Conservation (phyloP, 2,329 filamentous ascomycete species). For the Exophiala sideris region DNA sequence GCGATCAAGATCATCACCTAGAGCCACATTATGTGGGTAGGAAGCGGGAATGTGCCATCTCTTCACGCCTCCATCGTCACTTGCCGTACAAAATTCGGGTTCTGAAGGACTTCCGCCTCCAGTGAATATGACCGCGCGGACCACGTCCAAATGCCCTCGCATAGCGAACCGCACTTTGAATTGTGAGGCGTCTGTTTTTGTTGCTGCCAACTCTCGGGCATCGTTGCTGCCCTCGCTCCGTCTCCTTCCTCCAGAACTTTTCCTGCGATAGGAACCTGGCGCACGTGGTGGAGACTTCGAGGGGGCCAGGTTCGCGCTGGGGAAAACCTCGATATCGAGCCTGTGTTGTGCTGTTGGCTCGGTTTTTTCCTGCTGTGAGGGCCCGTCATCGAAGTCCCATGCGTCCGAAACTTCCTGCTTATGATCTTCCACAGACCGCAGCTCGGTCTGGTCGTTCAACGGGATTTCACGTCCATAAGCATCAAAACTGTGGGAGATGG, state of each 20-base stretch:
- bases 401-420: slow-evolving; percentile 61
- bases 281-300: slow-evolving; percentile 74
- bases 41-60: slow-evolving; percentile 89
- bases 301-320: slow-evolving; percentile 70
- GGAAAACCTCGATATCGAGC: slow-evolving; percentile 85
- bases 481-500: slow-evolving; percentile 58
- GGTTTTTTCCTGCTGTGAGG: slow-evolving; percentile 44
- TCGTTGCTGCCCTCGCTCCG: slow-evolving; percentile 64
- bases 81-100: slow-evolving; percentile 92
- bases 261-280: slow-evolving; percentile 66
- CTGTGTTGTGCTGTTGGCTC: slow-evolving; percentile 56
- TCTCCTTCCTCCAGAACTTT: slow-evolving; percentile 71
- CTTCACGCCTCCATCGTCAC: slow-evolving; percentile 94
- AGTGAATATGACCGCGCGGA: slow-evolving; percentile 92
- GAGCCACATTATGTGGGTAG: slow-evolving; percentile 51
- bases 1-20: slow-evolving; percentile 79
- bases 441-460: slow-evolving; percentile 40
- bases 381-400: slow-evolving; percentile 89
- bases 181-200: slow-evolving; percentile 65
- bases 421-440: slow-evolving; percentile 39
- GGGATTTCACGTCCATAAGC: slow-evolving; percentile 53
- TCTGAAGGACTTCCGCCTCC: slow-evolving; percentile 93
- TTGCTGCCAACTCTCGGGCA: slow-evolving; percentile 44
- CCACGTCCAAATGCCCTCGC: slow-evolving; percentile 87
- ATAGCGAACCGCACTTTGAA: slow-evolving; percentile 94